These are phyloP conservation scores for Mycena crocata DNA, from an alignment of 768 basidiomycete genomes.

Conservation along the genomic window DNA sequence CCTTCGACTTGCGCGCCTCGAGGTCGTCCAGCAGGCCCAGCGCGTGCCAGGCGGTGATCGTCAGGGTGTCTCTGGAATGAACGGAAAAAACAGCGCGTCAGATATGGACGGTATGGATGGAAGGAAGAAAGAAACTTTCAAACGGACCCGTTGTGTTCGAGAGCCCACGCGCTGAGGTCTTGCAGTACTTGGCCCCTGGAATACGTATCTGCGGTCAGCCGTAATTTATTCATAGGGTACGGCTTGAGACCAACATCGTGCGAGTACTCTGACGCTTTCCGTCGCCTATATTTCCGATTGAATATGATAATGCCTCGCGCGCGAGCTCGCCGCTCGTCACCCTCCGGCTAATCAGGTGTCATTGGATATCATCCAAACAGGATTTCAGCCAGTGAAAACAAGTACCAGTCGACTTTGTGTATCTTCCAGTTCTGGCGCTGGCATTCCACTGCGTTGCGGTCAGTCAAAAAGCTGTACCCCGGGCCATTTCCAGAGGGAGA, in stretches of 20 bases:
- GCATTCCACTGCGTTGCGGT: constrained; percentile 11
- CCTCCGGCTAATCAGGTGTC: constrained; percentile 2
- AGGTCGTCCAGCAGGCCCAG: constrained; percentile 16
- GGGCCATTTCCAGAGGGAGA: no score
- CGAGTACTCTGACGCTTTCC: constrained; percentile 2
- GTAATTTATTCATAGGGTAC: neutral
- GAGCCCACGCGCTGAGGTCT: constrained; percentile 12
- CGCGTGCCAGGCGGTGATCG: constrained; percentile 20
- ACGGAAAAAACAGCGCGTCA: neutral
- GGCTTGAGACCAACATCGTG: constrained; percentile 10
- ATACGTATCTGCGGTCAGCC: constrained; percentile 10
- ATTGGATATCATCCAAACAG: neutral
- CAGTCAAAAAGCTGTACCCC: no score
- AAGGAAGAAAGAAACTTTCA: no score
- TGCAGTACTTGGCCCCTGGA: constrained; percentile 10
- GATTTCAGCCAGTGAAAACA: no score
- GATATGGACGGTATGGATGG: no score
- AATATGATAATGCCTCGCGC: neutral
- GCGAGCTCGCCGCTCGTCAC: constrained; percentile 17
- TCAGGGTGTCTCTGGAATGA: neutral
- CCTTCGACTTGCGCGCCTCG: constrained; percentile 21
- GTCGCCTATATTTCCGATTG: constrained; percentile 3
- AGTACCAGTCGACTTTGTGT: constrained; percentile 21
- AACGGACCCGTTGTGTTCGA: constrained; percentile 10
- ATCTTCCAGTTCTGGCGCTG: constrained; percentile 21